Conservation (phyloP, 495 filamentous ascomycete genomes). For the Penicillium pulvis region DNA sequence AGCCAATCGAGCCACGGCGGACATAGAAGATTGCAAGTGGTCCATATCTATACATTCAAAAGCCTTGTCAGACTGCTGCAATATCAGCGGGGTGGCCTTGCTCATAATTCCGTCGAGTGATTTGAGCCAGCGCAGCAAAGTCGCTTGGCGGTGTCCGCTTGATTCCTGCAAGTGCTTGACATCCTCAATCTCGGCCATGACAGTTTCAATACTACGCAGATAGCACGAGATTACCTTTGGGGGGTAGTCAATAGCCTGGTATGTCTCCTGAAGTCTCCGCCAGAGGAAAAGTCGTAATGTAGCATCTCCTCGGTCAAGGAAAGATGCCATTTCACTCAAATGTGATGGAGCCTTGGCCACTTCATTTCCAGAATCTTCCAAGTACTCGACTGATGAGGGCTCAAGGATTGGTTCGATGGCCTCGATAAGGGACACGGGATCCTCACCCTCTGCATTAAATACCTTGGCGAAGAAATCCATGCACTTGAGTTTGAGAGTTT, state of each 20-base stretch:
- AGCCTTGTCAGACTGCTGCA: conserved; percentile 65
- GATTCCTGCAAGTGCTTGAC: conserved; percentile 61
- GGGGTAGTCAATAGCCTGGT: conserved; percentile 76
- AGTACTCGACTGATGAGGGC: conserved; percentile 57
- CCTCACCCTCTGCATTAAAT: conserved; percentile 64
- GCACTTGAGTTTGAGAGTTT: conserved; percentile 87
- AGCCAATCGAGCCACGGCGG: conserved; percentile 63
- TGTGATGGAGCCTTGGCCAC: conserved; percentile 28
- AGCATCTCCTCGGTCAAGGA: conserved; percentile 76
- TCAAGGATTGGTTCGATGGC: conserved; percentile 91
- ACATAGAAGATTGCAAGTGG: conserved; percentile 69
- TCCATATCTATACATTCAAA: conserved; percentile 84
- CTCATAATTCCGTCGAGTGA: conserved; percentile 73
- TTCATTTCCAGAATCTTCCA: conserved; percentile 23
- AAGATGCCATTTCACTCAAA: conserved; percentile 75
- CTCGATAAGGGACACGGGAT: conserved; percentile 83
- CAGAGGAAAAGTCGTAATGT: conserved; percentile 83
- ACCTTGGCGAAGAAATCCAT: conserved; percentile 94
- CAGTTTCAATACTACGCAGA: conserved; percentile 78
- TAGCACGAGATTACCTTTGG: conserved; percentile 87
- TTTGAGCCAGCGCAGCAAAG: conserved; percentile 74
- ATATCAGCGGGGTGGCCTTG: conserved; percentile 61
- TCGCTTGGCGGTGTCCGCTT: conserved; percentile 61
- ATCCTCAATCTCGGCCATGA: conserved; percentile 71
- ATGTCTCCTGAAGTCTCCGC: conserved; percentile 84